A percentile compares a stretch with the other conserved stretches of the same genome.
Evolutionary conservation across 371 early-diverging fungal genomes (phyloP).

Genomic region (Rhizomucor pusillus): DNA sequence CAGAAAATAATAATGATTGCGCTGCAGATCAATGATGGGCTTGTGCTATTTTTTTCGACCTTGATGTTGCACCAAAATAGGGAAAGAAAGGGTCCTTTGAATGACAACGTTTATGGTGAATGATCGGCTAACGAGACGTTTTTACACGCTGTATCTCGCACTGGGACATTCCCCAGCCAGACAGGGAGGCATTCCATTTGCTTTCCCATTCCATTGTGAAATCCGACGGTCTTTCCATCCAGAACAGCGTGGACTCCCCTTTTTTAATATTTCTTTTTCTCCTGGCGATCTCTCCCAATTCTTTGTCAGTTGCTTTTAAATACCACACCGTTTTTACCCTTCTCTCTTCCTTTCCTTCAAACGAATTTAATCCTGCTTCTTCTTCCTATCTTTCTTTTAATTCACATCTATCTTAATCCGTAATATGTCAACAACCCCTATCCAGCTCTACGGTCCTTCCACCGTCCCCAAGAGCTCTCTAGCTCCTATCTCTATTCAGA

Average conservation of each 20-base stretch:
- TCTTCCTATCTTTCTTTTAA: slow-evolving; percentile 9
- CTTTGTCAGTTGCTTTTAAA: slow-evolving; percentile 19
- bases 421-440: slow-evolving; percentile 17
- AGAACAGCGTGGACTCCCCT: slow-evolving; percentile 8
- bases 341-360: slow-evolving; percentile 8
- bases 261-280: slow-evolving; percentile 24
- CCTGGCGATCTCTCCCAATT: slow-evolving; percentile 21
- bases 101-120: neutral
- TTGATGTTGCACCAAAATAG: slow-evolving; percentile 12
- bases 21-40: slow-evolving; percentile 8
- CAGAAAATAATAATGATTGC: slow-evolving; percentile 1
- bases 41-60: neutral
- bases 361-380: neutral
- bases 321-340: too few species aligned
- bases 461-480: slow-evolving; percentile 21
- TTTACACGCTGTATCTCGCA: too few species aligned
- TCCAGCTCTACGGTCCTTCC: slow-evolving; percentile 25
- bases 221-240: slow-evolving; percentile 19
- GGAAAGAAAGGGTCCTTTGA: slow-evolving; percentile 8
- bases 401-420: neutral
- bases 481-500: slow-evolving; percentile 21
- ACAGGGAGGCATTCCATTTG: slow-evolving; percentile 28
- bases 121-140: too few species aligned
- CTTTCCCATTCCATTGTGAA: slow-evolving; percentile 29
- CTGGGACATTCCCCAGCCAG: too few species aligned